These are phyloP conservation scores for Sambucus nigra DNA, from an alignment of 129 eudicot genomes.

Conservation along the genomic window DNA sequence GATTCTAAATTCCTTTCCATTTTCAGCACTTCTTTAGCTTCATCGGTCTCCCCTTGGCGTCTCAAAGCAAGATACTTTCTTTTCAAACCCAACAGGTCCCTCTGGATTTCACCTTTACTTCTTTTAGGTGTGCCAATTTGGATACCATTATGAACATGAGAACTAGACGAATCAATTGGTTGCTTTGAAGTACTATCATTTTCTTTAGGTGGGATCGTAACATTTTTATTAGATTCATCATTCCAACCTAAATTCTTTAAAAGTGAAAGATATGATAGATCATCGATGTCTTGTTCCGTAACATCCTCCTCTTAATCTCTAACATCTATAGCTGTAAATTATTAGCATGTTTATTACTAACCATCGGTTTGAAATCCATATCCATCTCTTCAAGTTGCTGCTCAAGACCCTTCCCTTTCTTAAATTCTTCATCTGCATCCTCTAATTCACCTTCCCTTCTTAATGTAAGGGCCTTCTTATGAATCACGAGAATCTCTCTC, in stretches of 20 bases:
- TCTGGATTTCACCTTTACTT: constrained; percentile 68
- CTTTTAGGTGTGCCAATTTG: constrained; percentile 26
- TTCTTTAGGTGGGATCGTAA: constrained; percentile 11
- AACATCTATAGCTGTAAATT: too few relatives aligned
- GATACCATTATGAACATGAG: constrained; percentile 8
- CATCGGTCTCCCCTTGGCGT: constrained; percentile 71
- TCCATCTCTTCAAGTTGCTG: too few relatives aligned
- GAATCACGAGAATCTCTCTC: too few relatives aligned
- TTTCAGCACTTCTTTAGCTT: constrained; percentile 69
- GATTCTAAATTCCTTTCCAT: constrained; percentile 49
- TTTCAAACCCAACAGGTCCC: constrained; percentile 77
- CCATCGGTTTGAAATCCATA: too few relatives aligned
- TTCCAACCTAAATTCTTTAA: constrained; percentile 83
- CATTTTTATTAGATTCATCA: constrained; percentile 37
- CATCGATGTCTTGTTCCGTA: constrained; percentile 82
- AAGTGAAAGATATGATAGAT: constrained; percentile 73
- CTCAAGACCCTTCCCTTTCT: too few relatives aligned
- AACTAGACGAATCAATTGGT: constrained; percentile 8
- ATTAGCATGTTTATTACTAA: too few relatives aligned
- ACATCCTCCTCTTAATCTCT: too few relatives aligned
- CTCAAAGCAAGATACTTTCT: constrained; percentile 69
- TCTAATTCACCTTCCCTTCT: too few relatives aligned
- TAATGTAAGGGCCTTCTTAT: too few relatives aligned
- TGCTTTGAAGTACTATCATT: background rate
- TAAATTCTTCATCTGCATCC: too few relatives aligned